phyloP scores from a whole-genome alignment of 1,284 basidiomycete genomes.

The Exobasidium cylindrosporum region DNA sequence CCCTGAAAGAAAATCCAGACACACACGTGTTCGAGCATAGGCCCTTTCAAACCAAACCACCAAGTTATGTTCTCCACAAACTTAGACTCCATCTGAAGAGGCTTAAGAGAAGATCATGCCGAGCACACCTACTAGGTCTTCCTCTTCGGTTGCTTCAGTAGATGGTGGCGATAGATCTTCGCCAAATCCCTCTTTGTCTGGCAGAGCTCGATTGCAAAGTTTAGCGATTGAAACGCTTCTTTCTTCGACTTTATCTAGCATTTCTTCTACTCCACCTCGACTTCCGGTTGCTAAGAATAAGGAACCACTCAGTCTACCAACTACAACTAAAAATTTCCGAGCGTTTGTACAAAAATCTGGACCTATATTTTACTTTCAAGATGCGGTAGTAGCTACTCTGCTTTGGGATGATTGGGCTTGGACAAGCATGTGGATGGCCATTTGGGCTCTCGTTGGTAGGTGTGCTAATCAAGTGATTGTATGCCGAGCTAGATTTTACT shows the following conservation, averaged over 20 bases:
- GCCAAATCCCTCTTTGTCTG: not conserved
- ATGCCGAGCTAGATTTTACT: no score
- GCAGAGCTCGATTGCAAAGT: constrained; percentile 20
- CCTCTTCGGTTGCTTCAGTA: not conserved
- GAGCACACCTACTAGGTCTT: not conserved
- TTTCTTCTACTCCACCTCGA: constrained; percentile 36
- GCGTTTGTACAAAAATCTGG: constrained; percentile 53
- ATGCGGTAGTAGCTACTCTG: constrained; percentile 49
- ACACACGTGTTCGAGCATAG: no score
- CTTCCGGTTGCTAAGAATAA: constrained; percentile 49
- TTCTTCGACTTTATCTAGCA: constrained; percentile 19
- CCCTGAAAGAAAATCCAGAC: no score
- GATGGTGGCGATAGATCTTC: not conserved
- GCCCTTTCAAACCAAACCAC: no score
- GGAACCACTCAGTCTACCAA: constrained; percentile 44
- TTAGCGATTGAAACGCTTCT: constrained; percentile 44
- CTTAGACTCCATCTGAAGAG: no score
- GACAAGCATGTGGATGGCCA: constrained; percentile 53
- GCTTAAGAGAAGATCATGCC: no score
- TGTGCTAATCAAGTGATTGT: no score
- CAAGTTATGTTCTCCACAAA: no score
- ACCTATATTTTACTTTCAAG: constrained; percentile 53
- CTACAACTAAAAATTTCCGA: constrained; percentile 51
- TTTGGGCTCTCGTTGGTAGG: constrained; percentile 42
- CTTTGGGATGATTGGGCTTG: constrained; percentile 52